phyloP scores from a whole-genome alignment of 2,329 filamentous ascomycete genomes.

The Pezicula carpinea region DNA sequence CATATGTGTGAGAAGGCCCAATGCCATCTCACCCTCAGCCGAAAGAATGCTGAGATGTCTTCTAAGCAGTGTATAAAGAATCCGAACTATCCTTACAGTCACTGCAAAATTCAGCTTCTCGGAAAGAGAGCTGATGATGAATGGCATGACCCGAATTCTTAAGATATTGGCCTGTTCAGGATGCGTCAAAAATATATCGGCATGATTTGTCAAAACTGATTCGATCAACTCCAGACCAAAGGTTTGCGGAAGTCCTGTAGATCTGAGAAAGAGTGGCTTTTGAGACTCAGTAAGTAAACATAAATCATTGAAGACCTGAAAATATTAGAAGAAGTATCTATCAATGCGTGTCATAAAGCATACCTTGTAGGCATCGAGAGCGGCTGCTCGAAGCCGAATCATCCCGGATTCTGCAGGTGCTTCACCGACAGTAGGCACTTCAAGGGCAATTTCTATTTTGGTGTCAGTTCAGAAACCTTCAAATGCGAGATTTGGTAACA shows the following conservation, averaged over 20 bases:
- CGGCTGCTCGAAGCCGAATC: slow-evolving; percentile 66
- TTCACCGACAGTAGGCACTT: slow-evolving; percentile 58
- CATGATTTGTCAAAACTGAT: slow-evolving; percentile 81
- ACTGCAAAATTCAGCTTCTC: slow-evolving; percentile 76
- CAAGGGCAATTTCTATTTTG: slow-evolving; percentile 31
- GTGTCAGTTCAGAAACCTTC: slow-evolving; percentile 9
- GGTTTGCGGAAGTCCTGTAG: slow-evolving; percentile 71
- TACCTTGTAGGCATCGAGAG: slow-evolving; percentile 79
- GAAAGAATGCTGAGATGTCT: slow-evolving; percentile 72
- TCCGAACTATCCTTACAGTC: slow-evolving; percentile 75
- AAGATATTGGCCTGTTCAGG: slow-evolving; percentile 78
- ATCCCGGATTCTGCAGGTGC: slow-evolving; percentile 61
- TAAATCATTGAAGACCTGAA: slow-evolving; percentile 78
- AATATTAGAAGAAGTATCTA: slow-evolving; percentile 1
- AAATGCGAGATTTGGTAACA: slow-evolving; percentile 30
- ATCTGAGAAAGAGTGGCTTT: slow-evolving; percentile 74
- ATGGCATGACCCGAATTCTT: slow-evolving; percentile 73
- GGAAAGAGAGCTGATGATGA: slow-evolving; percentile 72
- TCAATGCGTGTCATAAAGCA: slow-evolving; percentile 11
- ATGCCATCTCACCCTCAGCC: slow-evolving; percentile 75
- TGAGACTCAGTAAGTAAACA: slow-evolving; percentile 84
- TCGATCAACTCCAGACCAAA: slow-evolving; percentile 91
- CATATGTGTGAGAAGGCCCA: slow-evolving; percentile 77
- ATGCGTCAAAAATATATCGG: slow-evolving; percentile 72
- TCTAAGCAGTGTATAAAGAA: slow-evolving; percentile 76